Evolutionary conservation across 371 early-diverging fungal genomes (phyloP).

Genomic region (Vairimorpha necatrix): DNA sequence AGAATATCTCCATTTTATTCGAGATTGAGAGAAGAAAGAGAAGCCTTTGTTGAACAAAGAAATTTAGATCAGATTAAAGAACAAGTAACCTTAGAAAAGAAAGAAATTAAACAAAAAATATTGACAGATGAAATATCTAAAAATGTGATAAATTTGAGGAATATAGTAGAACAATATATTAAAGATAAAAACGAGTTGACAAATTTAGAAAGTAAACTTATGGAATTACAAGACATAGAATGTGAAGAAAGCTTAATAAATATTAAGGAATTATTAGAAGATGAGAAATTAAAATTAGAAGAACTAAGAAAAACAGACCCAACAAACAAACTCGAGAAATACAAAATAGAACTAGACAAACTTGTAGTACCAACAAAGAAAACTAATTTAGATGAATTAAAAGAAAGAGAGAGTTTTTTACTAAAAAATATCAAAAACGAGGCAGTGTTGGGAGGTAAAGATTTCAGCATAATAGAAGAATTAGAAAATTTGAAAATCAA

Average conservation of each 20-base stretch:
- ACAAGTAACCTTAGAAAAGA: conserved; percentile 4
- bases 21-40: conserved; percentile 76
- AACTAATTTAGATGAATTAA: conserved; percentile 66
- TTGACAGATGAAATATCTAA: conserved; percentile 3
- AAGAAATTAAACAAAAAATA: conserved; percentile 8
- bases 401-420: conserved; percentile 48
- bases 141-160: conserved; percentile 4
- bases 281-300: conserved; percentile 36
- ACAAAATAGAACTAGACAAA: conserved; percentile 37
- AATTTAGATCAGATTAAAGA: conserved; percentile 30
- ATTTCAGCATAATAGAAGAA: conserved; percentile 24
- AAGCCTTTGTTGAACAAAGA: conserved; percentile 74
- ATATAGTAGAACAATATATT: not conserved
- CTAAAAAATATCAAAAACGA: conserved; percentile 22
- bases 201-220: conserved; percentile 33
- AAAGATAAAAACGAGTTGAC: conserved; percentile 7
- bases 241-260: conserved; percentile 42
- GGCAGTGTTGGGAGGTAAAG: conserved; percentile 15
- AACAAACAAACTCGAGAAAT: conserved; percentile 50
- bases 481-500: conserved; percentile 22
- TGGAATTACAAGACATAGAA: conserved; percentile 12
- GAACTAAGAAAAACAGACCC: conserved; percentile 35
- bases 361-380: conserved; percentile 17
- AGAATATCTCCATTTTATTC: conserved; percentile 86
- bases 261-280: conserved; percentile 50